Evolutionary conservation across 345 rosid species (phyloP).

Genomic region (Laguncularia racemosa): DNA sequence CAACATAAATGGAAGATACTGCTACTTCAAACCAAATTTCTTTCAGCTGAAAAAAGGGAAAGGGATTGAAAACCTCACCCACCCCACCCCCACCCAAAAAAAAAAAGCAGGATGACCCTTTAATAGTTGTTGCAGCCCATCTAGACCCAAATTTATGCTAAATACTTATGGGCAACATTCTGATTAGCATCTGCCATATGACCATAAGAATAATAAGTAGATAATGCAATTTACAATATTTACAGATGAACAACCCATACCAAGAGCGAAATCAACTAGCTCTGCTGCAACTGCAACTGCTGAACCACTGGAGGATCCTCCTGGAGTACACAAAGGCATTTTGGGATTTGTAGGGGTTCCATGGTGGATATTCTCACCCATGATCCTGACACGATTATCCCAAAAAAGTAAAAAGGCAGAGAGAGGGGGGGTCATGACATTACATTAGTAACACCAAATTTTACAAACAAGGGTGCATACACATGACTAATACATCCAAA

Average conservation of each 20-base stretch:
- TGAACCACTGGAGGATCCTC: constrained; percentile 96
- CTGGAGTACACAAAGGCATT: constrained; percentile 61
- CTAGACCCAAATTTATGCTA: not conserved
- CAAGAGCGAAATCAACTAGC: constrained; percentile 84
- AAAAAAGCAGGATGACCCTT: too few species aligned
- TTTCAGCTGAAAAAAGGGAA: too few species aligned
- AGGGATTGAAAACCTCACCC: too few species aligned
- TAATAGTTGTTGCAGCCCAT: not conserved
- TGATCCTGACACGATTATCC: constrained; percentile 34
- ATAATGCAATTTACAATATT: not conserved
- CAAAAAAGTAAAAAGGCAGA: not conserved
- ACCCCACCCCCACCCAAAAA: too few species aligned
- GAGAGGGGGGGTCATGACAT: not conserved
- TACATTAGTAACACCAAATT: not conserved
- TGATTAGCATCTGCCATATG: too few species aligned
- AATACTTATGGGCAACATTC: not conserved
- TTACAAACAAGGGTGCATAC: not conserved
- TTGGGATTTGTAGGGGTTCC: constrained; percentile 75
- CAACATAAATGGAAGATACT: not conserved
- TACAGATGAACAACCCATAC: constrained; percentile 22
- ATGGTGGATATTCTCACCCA: constrained; percentile 78
- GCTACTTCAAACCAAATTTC: not conserved
- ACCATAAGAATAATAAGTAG: not conserved
- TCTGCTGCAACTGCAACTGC: constrained; percentile 86
- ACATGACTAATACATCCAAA: not conserved